Percentiles rank a stretch among this genome's conserved stretches.
Evolutionary conservation across 2,329 filamentous ascomycete species (phyloP).

Genomic region (Ascochyta fabae): DNA sequence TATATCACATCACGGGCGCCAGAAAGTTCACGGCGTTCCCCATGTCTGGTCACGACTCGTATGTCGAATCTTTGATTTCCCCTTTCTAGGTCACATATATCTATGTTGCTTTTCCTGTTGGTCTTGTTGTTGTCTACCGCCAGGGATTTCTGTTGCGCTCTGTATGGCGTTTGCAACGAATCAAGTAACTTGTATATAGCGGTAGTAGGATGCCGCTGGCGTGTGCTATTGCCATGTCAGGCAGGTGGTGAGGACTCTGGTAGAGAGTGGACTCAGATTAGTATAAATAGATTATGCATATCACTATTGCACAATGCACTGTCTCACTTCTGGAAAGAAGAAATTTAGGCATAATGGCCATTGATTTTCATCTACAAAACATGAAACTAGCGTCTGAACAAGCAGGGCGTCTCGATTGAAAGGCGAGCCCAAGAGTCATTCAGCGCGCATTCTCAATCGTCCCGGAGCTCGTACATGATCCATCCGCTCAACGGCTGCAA

Average conservation of each 20-base stretch:
- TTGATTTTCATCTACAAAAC: not conserved
- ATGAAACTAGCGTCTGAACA: not conserved
- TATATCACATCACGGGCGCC: slow-evolving; percentile 11
- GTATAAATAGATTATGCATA: slow-evolving; percentile 6
- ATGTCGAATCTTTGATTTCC: not conserved
- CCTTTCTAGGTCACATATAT: not conserved
- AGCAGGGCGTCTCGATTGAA: not conserved
- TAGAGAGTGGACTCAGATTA: not conserved
- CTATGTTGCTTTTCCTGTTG: not conserved
- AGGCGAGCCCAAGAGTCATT: not conserved
- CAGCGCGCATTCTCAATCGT: not conserved
- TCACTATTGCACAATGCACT: not conserved
- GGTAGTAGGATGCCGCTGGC: slow-evolving; percentile 4
- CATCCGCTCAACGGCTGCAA: slow-evolving; percentile 20
- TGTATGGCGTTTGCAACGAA: not conserved
- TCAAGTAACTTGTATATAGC: slow-evolving; percentile 15
- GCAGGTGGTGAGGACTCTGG: slow-evolving; percentile 3
- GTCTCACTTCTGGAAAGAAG: not conserved
- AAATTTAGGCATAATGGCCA: not conserved
- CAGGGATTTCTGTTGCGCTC: not conserved
- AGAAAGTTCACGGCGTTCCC: not conserved
- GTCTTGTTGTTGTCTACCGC: not conserved
- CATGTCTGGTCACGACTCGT: not conserved
- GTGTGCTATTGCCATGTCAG: not conserved
- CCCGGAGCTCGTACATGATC: slow-evolving; percentile 20